Evolutionary conservation across 148 eudicot species (phyloP).

Genomic region (Arctostaphylos glauca): DNA sequence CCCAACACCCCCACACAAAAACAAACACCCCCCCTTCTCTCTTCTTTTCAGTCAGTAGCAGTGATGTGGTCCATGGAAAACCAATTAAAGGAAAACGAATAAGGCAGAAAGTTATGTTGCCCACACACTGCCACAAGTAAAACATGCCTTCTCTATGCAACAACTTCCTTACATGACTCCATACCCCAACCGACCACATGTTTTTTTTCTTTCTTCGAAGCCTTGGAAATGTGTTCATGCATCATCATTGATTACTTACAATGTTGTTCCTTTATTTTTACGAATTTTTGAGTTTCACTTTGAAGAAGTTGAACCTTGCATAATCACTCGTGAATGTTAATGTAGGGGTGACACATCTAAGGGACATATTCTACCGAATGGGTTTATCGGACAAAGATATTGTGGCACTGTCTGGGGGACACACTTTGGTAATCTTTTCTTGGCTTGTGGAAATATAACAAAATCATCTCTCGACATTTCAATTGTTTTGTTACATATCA

Average conservation of each 20-base stretch:
- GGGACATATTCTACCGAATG: conserved; percentile 81
- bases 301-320: conserved; percentile 12
- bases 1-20: too few species aligned
- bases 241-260: not conserved
- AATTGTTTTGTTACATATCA: not conserved
- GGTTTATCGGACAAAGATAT: conserved; percentile 38
- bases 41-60: not conserved
- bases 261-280: not conserved
- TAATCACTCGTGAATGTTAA: conserved; percentile 2
- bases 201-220: too few species aligned
- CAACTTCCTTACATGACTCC: not conserved
- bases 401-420: conserved; percentile 39
- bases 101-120: not conserved
- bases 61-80: not conserved
- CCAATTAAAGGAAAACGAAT: not conserved
- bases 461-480: not conserved
- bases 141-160: not conserved
- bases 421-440: conserved; percentile 28
- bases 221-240: not conserved
- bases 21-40: too few species aligned
- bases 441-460: not conserved
- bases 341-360: conserved; percentile 59
- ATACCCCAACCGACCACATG: not conserved
- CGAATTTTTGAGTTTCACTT: not conserved
- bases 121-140: not conserved